Base-by-base conservation (phyloP, 192 early-diverging fungal genomes). In the Podochytrium sp. region DNA sequence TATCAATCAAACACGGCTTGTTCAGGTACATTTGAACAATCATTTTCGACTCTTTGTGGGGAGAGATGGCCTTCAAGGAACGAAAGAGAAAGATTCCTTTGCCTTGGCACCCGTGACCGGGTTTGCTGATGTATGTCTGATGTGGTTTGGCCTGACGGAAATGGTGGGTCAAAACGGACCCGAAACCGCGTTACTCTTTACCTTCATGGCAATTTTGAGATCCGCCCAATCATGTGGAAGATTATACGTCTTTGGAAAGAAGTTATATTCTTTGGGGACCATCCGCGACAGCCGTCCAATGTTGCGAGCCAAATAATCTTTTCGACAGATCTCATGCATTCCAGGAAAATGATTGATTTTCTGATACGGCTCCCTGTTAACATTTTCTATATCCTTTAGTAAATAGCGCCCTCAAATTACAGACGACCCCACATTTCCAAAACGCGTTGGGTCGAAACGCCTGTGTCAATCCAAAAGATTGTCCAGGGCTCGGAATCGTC, bases 341-440 rank as follows among this genome's bases (percentile, higher is more conserved):
- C 86, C 87, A 3, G 87, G 87, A 52, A 89, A 89, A 60, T 89
- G 87, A 64, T 89, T 89, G 66, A 89, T 88, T 40, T 73, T 81
- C 29, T 86, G 85, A 50, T 79, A 81, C 29, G 83, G 79, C 38
- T 81, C 58, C 82, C 85, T 84, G 65, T 6, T 43, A 25, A 57
- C 30, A 61, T 34, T 47, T 39, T 23, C 14, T 58, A 14, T 33
- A 58, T 23, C 12, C 14, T 16, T 62, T 30, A 41, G 18, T 38
- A 56, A n/a, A 55, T 32, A 10, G 16, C 39, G 18, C 27, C 41
- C 3, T 62, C n/a, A 39, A 72, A 40, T 2, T 43, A 55, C 10
- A 62, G 40, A 40, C 50, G 30, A 39, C 62, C 77, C 67, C 70
- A 80, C 86, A 87, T 85, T 32, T 77, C 77, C 20, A 87, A 65